These are phyloP conservation scores for Firmiana major DNA, from an alignment of 345 rosid species.

Conservation along the genomic window DNA sequence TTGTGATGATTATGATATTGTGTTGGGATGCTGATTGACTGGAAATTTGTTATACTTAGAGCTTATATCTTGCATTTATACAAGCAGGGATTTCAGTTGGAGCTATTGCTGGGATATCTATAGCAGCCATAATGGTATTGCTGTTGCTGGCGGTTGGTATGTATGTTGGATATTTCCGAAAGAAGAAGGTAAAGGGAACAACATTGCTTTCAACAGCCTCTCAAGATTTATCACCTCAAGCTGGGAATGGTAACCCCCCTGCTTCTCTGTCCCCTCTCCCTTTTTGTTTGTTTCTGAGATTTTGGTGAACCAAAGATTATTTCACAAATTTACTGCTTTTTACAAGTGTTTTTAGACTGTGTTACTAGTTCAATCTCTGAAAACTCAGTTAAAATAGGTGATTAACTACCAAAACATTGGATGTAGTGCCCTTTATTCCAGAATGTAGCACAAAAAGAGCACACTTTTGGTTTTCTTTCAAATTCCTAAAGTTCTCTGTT, in stretches of 20 bases:
- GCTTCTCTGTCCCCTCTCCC: neutral
- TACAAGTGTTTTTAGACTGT: neutral
- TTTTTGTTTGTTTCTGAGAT: constrained; percentile 7
- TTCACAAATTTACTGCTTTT: neutral
- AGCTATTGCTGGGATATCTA: constrained; percentile 56
- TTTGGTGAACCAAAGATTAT: neutral
- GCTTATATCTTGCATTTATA: constrained; percentile 22
- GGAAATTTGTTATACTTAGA: constrained; percentile 16
- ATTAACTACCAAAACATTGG: neutral
- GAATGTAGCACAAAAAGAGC: neutral
- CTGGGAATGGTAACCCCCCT: constrained; percentile 33
- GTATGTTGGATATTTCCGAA: constrained; percentile 43
- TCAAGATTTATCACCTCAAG: constrained; percentile 34
- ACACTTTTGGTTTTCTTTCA: neutral
- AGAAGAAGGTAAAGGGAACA: constrained; percentile 47
- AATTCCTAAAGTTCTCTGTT: neutral
- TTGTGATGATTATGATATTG: constrained; percentile 23
- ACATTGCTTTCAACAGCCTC: constrained; percentile 30
- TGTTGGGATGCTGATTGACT: constrained; percentile 15
- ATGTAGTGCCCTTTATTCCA: neutral
- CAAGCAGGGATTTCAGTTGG: constrained; percentile 62
- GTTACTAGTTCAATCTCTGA: neutral
- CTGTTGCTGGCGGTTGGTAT: constrained; percentile 37
- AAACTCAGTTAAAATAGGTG: neutral
- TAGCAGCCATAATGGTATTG: constrained; percentile 43